Conservation (phyloP, 306 rosid genomes). For the Luffa acutangula region DNA sequence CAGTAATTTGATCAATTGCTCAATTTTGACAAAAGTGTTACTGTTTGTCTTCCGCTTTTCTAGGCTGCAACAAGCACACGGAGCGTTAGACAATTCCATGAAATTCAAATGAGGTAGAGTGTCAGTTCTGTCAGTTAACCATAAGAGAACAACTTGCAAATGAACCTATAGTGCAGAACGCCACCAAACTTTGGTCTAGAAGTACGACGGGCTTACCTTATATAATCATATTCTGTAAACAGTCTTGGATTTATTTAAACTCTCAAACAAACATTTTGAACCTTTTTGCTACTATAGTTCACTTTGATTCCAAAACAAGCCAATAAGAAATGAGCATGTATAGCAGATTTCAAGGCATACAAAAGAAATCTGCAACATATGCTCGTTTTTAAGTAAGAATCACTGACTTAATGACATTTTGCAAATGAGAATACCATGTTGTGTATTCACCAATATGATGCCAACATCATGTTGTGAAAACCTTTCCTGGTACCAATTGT, state of each 20-base stretch:
- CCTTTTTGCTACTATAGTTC: background rate
- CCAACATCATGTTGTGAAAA: background rate
- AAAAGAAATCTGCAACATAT: background rate
- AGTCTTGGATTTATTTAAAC: background rate
- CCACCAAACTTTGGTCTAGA: background rate
- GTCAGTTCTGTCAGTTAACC: background rate
- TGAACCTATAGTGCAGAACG: no score
- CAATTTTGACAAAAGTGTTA: slow-evolving; percentile 22
- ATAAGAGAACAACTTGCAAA: background rate
- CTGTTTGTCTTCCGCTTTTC: slow-evolving; percentile 88
- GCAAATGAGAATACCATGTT: background rate
- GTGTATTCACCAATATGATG: background rate
- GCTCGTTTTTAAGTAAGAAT: background rate
- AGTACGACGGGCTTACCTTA: background rate
- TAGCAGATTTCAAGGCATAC: background rate
- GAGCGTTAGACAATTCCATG: background rate
- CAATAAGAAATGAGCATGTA: background rate
- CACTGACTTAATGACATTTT: background rate
- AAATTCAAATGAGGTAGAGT: background rate
- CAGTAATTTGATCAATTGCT: background rate
- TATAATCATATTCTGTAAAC: background rate
- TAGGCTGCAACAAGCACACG: slow-evolving; percentile 46
- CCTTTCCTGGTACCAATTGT: background rate
- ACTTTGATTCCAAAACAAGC: background rate
- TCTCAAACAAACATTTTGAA: background rate